A percentile compares a stretch with the other conserved stretches of the same genome.
Conservation (phyloP, 139 green algal species). For the Picochlorum sp. region DNA sequence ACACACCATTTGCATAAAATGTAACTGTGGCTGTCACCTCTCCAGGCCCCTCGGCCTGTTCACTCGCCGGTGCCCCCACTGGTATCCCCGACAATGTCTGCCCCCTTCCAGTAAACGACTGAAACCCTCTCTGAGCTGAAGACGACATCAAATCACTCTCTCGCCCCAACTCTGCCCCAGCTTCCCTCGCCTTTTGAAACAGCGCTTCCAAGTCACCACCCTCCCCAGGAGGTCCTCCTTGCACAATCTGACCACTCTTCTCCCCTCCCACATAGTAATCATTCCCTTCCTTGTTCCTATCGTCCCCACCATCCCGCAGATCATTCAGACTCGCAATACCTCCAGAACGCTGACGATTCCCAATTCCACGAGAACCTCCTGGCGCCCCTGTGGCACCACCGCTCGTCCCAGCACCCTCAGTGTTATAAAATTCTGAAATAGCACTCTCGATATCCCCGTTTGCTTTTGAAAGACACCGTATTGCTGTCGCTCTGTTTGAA, state of each 20-base stretch:
- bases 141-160: conserved; percentile 33
- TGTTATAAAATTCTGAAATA: conserved; percentile 25
- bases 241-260: conserved; percentile 71
- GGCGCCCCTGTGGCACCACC: background rate
- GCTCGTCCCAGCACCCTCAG: conserved; percentile 1
- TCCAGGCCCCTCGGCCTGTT: conserved; percentile 1
- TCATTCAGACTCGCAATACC: conserved; percentile 36
- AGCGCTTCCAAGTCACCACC: conserved; percentile 27
- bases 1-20: conserved; percentile 77
- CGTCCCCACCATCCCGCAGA: conserved; percentile 25
- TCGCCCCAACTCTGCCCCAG: conserved; percentile 50
- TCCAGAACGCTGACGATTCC: background rate
- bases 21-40: conserved; percentile 45
- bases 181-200: conserved; percentile 49
- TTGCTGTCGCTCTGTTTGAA: conserved; percentile 14
- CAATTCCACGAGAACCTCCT: background rate
- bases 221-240: conserved; percentile 36
- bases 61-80: conserved; percentile 21
- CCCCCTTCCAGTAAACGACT: conserved; percentile 46
- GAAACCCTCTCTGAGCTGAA: background rate
- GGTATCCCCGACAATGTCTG: conserved; percentile 53
- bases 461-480: conserved; percentile 19
- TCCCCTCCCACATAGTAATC: conserved; percentile 76
- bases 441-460: conserved; percentile 25
- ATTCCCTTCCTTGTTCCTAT: conserved; percentile 47